Percentiles rank a stretch among this genome's conserved stretches.
Evolutionary conservation across 176 grass and related monocot species (phyloP).

Genomic region (Microstegium vimineum): DNA sequence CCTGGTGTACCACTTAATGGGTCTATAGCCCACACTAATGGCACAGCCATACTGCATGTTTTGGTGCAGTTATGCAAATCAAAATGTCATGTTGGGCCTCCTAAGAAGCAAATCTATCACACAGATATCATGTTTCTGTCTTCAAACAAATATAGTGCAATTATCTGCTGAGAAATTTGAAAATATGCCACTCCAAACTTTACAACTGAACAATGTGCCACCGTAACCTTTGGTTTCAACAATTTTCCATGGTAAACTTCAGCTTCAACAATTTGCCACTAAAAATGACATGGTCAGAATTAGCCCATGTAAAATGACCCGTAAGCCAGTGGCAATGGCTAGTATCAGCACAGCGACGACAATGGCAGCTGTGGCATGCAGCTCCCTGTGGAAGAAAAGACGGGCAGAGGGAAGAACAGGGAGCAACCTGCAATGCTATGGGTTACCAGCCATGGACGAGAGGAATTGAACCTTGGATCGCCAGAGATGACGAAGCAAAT

Average conservation of each 20-base stretch:
- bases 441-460: neutral
- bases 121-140: conserved; percentile 14
- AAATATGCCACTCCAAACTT: neutral
- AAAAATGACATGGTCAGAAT: neutral
- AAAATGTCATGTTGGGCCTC: neutral
- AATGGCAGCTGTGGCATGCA: neutral
- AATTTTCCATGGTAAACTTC: neutral
- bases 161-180: conserved; percentile 14
- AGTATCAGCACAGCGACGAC: neutral
- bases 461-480: neutral
- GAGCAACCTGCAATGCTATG: neutral
- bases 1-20: neutral
- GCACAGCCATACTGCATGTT: neutral
- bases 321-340: neutral
- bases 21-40: neutral
- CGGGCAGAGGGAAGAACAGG: neutral
- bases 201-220: neutral
- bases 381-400: neutral
- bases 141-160: conserved; percentile 4
- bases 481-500: neutral
- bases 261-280: neutral
- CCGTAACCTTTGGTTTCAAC: neutral
- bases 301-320: neutral
- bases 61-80: neutral
- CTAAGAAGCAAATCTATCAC: conserved; percentile 6